Conservation (phyloP, 2,329 filamentous ascomycete genomes). For the Colletotrichum lini region DNA sequence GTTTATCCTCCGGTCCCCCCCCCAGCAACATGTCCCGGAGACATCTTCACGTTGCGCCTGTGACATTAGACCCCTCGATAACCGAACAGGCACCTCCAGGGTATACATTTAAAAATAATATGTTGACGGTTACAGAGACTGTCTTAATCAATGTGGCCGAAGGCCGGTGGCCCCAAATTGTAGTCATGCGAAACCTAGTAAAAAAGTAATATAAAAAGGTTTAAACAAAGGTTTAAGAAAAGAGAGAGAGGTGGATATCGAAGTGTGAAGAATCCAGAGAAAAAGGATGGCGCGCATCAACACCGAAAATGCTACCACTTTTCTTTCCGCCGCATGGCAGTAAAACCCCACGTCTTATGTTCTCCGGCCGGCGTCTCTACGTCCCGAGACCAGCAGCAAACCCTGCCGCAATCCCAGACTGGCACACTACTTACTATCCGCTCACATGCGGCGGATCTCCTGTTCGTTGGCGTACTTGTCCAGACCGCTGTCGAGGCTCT, state of each 20-base stretch:
- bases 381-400: background rate
- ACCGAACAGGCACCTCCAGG: background rate
- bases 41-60: too few species aligned
- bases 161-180: constrained; percentile 9
- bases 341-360: constrained; percentile 9
- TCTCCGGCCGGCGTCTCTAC: background rate
- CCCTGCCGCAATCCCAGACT: background rate
- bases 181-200: constrained; percentile 24
- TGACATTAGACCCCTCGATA: background rate
- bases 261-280: background rate
- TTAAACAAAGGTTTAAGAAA: background rate
- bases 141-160: background rate
- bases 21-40: too few species aligned
- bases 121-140: too few species aligned
- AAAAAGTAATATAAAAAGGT: background rate
- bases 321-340: constrained; percentile 7
- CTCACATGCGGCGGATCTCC: constrained; percentile 86
- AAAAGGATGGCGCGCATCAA: background rate
- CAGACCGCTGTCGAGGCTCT: constrained; percentile 83
- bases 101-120: background rate
- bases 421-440: background rate
- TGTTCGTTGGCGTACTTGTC: constrained; percentile 90
- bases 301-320: background rate
- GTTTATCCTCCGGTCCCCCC: too few species aligned
- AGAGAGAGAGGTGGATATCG: too few species aligned